Percentiles rank a stretch among this genome's conserved stretches.
Conservation (phyloP, 129 eudicot species). For the Smallanthus sonchifolius region DNA sequence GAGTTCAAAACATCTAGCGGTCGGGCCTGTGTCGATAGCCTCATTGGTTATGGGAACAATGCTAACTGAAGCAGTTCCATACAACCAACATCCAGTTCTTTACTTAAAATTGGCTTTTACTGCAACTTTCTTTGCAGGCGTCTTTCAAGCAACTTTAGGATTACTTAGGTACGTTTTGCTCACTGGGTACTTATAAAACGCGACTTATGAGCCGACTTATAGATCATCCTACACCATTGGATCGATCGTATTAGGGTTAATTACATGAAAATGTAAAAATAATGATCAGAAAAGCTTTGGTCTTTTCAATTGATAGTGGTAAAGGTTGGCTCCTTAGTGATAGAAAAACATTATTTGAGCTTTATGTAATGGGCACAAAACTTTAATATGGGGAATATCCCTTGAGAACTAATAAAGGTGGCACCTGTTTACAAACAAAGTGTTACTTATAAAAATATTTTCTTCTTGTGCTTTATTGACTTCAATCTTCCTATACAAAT, state of each 20-base stretch:
- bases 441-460: slow-evolving; percentile 4
- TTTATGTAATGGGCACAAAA: slow-evolving; percentile 35
- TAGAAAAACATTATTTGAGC: slow-evolving; percentile 12
- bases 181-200: neutral
- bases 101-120: slow-evolving; percentile 92
- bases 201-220: too few species aligned
- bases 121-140: slow-evolving; percentile 87
- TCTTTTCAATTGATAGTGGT: neutral
- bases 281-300: too few species aligned
- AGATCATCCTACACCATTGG: neutral
- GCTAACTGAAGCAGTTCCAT: slow-evolving; percentile 78
- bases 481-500: neutral
- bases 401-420: slow-evolving; percentile 24
- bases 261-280: too few species aligned
- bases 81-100: slow-evolving; percentile 51
- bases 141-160: slow-evolving; percentile 90
- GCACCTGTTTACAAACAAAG: slow-evolving; percentile 15
- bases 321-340: slow-evolving; percentile 6
- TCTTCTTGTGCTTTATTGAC: slow-evolving; percentile 27
- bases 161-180: slow-evolving; percentile 58
- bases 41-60: slow-evolving; percentile 98
- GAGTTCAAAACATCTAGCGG: slow-evolving; percentile 90
- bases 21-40: slow-evolving; percentile 98
- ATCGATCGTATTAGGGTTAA: neutral
- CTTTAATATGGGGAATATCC: slow-evolving; percentile 35